Evolutionary conservation across 768 basidiomycete genomes (phyloP).

Genomic region (Serendipita sp.): DNA sequence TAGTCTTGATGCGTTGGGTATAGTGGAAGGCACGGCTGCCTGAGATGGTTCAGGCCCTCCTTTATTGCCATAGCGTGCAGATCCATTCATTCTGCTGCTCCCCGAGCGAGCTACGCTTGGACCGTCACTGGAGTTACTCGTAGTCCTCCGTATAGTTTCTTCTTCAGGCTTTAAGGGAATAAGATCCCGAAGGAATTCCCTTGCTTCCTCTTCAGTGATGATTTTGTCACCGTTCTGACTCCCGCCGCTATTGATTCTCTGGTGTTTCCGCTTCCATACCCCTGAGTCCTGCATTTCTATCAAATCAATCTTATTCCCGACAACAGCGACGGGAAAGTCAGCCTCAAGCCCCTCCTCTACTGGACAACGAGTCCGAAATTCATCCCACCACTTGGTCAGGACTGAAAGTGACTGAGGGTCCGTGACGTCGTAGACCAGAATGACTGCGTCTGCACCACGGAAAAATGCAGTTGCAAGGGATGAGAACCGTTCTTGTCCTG

Average conservation of each 20-base stretch:
- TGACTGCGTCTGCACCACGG: conserved; percentile 63
- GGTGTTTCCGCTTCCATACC: conserved; percentile 5
- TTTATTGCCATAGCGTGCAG: background rate
- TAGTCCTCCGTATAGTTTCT: background rate
- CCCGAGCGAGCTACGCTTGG: background rate
- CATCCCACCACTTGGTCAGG: conserved; percentile 60
- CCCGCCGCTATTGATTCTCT: background rate
- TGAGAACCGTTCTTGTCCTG: conserved; percentile 79
- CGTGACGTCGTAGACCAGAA: conserved; percentile 72
- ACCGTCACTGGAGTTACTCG: conserved; percentile 4
- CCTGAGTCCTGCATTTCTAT: conserved; percentile 15
- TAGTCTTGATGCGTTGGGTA: background rate
- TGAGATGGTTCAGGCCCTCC: background rate
- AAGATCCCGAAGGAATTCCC: conserved; percentile 38
- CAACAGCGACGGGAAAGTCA: conserved; percentile 53
- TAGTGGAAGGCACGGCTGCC: conserved; percentile 1
- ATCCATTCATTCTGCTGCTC: background rate
- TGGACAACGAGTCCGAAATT: conserved; percentile 53
- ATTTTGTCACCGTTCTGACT: conserved; percentile 11
- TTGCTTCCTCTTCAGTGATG: conserved; percentile 29
- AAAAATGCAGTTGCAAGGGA: conserved; percentile 70
- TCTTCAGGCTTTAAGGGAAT: conserved; percentile 23
- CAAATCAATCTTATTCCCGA: conserved; percentile 64
- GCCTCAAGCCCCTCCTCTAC: conserved; percentile 46
- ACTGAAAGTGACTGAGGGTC: conserved; percentile 39